These are phyloP conservation scores for Nannochloropsis gaditana DNA, from an alignment of 108 stramenopile genomes.

Conservation along the genomic window DNA sequence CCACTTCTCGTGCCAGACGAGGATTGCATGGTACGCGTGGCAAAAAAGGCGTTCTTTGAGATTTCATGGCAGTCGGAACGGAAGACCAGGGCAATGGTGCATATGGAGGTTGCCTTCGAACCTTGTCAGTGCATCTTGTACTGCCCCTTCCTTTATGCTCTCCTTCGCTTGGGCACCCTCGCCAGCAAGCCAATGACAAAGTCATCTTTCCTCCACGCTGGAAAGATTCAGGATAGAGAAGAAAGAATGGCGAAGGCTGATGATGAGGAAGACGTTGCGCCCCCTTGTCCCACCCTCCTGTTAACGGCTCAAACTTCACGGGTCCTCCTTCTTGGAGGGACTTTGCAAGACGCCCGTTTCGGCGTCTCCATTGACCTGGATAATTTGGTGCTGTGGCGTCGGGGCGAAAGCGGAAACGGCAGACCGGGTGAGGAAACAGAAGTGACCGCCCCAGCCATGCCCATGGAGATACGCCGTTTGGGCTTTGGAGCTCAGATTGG, in stretches of 20 bases:
- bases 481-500: not conserved
- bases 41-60: not conserved
- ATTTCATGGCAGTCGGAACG: not conserved
- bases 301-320: not conserved
- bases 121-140: not conserved
- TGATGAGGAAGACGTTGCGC: not conserved
- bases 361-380: not conserved
- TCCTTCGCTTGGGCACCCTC: not conserved
- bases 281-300: not conserved
- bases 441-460: not conserved
- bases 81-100: not conserved
- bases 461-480: not conserved
- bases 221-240: not conserved
- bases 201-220: not conserved
- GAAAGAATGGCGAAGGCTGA: not conserved
- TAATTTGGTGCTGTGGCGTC: conserved; percentile 1
- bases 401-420: not conserved
- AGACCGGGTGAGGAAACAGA: not conserved
- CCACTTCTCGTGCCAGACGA: not conserved
- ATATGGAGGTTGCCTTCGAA: not conserved
- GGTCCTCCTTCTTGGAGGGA: not conserved
- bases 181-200: not conserved
- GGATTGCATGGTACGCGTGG: not conserved
- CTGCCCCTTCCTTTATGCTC: not conserved
- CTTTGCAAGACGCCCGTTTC: not conserved